Percentiles rank a stretch among this genome's conserved stretches.
Evolutionary conservation across 1,139 yeast species (phyloP).

Genomic region (Geotrichum candidum): DNA sequence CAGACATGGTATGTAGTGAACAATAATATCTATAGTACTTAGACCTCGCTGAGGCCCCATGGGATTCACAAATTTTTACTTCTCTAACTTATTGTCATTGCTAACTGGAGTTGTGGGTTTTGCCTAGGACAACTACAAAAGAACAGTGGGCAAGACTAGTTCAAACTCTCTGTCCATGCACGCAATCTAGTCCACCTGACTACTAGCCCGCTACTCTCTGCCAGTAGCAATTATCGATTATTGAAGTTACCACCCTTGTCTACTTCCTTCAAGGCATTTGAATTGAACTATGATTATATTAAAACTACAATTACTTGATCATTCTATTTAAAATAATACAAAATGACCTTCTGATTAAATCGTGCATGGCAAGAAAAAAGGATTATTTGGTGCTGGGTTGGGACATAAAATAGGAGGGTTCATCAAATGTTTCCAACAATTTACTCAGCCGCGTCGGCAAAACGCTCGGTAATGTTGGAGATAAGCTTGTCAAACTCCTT

Average conservation of each 20-base stretch:
- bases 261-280: background rate
- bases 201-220: background rate
- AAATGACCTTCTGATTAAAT: background rate
- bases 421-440: background rate
- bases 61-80: background rate
- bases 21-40: background rate
- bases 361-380: background rate
- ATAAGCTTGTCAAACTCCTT: slow-evolving; percentile 73
- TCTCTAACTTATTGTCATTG: background rate
- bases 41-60: background rate
- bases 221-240: no score
- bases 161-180: background rate
- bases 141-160: background rate
- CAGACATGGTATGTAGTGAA: background rate
- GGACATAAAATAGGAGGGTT: background rate
- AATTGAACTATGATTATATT: background rate
- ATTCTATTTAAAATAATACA: background rate
- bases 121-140: background rate
- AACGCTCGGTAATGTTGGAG: slow-evolving; percentile 74
- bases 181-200: background rate
- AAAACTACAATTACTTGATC: background rate
- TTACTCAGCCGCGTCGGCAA: slow-evolving; percentile 92
- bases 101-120: background rate
- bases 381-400: background rate
- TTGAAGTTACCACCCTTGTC: no score